Conservation (phyloP, 257 asterid genomes). For the Penstemon newberryi region DNA sequence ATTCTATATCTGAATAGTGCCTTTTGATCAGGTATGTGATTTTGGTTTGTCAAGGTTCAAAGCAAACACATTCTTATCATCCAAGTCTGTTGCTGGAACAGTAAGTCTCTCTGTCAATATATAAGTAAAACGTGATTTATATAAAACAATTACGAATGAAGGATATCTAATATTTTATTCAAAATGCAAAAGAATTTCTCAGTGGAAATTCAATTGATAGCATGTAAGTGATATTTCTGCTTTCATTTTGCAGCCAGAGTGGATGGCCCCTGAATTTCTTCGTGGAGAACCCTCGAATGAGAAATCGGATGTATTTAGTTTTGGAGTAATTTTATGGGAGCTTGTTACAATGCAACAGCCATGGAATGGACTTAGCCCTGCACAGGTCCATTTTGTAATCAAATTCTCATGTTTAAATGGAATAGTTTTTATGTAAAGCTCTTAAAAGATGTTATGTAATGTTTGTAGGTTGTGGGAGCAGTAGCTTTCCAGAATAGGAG, state of each 20-base stretch:
- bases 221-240: slow-evolving; percentile 33
- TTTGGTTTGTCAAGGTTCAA: slow-evolving; percentile 91
- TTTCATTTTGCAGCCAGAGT: slow-evolving; percentile 82
- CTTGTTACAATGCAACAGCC: slow-evolving; percentile 93
- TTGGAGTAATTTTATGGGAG: slow-evolving; percentile 95
- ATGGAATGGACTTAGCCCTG: slow-evolving; percentile 92
- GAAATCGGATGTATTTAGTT: slow-evolving; percentile 92
- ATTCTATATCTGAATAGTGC: slow-evolving; percentile 18
- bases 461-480: slow-evolving; percentile 87
- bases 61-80: slow-evolving; percentile 87
- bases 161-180: slow-evolving; percentile 1
- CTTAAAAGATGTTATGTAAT: not conserved
- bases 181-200: not conserved
- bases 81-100: slow-evolving; percentile 96
- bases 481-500: slow-evolving; percentile 95
- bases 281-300: slow-evolving; percentile 98
- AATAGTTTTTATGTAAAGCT: not conserved
- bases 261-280: slow-evolving; percentile 99
- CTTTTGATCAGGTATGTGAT: slow-evolving; percentile 70
- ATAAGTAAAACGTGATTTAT: too few relatives aligned
- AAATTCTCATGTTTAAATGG: not conserved
- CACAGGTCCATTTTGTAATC: slow-evolving; percentile 51
- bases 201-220: slow-evolving; percentile 12
- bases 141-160: too few relatives aligned
- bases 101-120: slow-evolving; percentile 45